Percentiles rank a stretch among this genome's conserved stretches.
Evolutionary conservation across 2,329 filamentous ascomycete species (phyloP).

Genomic region (Delphinella strobiligena): DNA sequence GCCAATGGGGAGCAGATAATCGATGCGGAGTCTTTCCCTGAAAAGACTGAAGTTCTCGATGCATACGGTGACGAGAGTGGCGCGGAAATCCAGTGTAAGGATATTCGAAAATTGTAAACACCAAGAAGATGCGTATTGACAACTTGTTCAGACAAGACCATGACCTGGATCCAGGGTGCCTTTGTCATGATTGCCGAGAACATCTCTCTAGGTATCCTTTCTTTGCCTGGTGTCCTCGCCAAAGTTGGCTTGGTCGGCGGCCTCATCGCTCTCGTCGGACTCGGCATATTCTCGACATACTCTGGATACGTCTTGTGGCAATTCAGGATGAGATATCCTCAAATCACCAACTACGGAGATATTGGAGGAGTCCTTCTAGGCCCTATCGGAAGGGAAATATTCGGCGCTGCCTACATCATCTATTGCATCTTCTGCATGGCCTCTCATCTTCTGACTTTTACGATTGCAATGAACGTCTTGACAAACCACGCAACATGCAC

Average conservation of each 20-base stretch:
- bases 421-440: slow-evolving; percentile 59
- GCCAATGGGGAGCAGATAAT: not conserved
- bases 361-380: slow-evolving; percentile 28
- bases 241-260: slow-evolving; percentile 41
- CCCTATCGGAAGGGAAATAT: slow-evolving; percentile 48
- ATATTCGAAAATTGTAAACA: too few relatives aligned
- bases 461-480: slow-evolving; percentile 57
- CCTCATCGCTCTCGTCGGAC: slow-evolving; percentile 39
- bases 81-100: not conserved
- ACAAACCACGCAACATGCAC: slow-evolving; percentile 52
- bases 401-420: slow-evolving; percentile 50
- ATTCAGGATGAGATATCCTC: slow-evolving; percentile 45
- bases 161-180: not conserved
- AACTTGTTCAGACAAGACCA: not conserved
- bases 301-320: slow-evolving; percentile 49
- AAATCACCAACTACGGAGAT: not conserved
- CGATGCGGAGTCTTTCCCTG: slow-evolving; percentile 4
- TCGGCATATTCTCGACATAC: slow-evolving; percentile 44
- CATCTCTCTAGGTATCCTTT: slow-evolving; percentile 44
- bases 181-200: slow-evolving; percentile 46
- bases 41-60: slow-evolving; percentile 5
- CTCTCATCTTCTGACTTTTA: slow-evolving; percentile 57
- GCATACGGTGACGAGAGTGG: slow-evolving; percentile 5
- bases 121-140: too few relatives aligned
- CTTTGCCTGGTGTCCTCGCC: slow-evolving; percentile 41